Evolutionary conservation across 2,329 filamentous ascomycete species (phyloP), one percentile per base, ranked within the genome.

Genomic region (Penicillium aurantiogriseum): DNA sequence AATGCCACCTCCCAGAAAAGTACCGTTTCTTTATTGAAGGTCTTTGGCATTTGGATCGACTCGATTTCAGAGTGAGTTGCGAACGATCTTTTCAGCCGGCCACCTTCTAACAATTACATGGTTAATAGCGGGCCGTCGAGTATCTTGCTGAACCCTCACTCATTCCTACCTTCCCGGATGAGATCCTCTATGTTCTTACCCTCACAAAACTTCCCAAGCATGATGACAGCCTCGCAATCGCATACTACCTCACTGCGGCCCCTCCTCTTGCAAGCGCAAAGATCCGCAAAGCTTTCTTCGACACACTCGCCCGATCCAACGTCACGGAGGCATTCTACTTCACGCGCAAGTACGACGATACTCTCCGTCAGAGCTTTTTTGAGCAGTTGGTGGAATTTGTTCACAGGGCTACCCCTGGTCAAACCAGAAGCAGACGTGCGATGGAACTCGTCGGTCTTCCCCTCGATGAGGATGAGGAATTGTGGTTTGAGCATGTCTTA

Each of bases 1-100:
- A 77, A 25, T 86, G 85, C 5, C 86, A 87, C 61, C 80, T 95
- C 51, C 90, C 91, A 1, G 80, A 82, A 54, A 90, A 88, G 64
- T 95, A 93, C 72, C 85, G 87, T 73, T 85, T 90, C 45, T 90
- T 92, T 66, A 91, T 94, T 76, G 86, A 89, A 65, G 91, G 91
- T 0, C 77, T 95, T 10, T 95, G 91, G 90, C 81, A 89, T 66
- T 79, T 96, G 71, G 91, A 96, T 69, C 83, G 84, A 43, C 78
- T 86, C 44, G 81, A 91, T 56, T 92, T 90, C 68, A 77, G 81
- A 63, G 86, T 88, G 9, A 42, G 54, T 42, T 27, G 17, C 11
- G 6, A 23, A 21, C 17, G 23, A 25, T 42, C 21, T 25, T 23
- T 23, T 15, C 36, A 21, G 3, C 5, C 21, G 7, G 25, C 8